phyloP scores from a whole-genome alignment of 441 rosid species.

The Pelargonium australe region DNA sequence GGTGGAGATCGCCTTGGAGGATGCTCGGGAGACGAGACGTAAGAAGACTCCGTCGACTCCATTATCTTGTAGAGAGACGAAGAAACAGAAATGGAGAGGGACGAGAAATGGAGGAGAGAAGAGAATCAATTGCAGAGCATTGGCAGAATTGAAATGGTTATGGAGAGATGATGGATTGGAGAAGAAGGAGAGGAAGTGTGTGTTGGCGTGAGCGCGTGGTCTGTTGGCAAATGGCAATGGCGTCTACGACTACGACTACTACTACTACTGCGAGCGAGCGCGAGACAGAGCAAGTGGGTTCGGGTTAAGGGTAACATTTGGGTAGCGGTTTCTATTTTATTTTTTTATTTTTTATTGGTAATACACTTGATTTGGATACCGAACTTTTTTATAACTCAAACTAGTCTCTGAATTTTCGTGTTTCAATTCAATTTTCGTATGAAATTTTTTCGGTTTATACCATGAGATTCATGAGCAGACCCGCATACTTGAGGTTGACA shows the following conservation, averaged over 20 bases:
- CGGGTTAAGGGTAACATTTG: not conserved
- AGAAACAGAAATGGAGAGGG: slow-evolving; percentile 4
- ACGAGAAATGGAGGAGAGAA: slow-evolving; percentile 12
- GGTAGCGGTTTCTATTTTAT: not conserved
- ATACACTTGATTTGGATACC: no score
- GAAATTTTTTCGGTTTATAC: no score
- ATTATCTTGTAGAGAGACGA: slow-evolving; percentile 22
- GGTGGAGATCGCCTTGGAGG: slow-evolving; percentile 57
- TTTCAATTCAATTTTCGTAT: no score
- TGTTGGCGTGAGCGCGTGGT: not conserved
- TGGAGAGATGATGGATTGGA: not conserved
- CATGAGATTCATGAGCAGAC: no score
- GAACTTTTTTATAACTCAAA: no score
- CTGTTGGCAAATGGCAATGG: not conserved
- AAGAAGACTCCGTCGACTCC: slow-evolving; percentile 90
- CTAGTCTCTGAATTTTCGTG: no score
- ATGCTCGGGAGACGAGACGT: slow-evolving; percentile 70
- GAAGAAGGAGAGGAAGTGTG: not conserved
- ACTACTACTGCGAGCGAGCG: not conserved
- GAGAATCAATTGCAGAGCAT: not conserved
- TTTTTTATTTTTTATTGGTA: no score
- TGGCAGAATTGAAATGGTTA: not conserved
- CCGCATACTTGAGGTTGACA: no score
- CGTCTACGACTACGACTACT: not conserved
- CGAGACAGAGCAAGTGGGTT: not conserved